A percentile compares a stretch with the other conserved stretches of the same genome.
Evolutionary conservation across 2,329 filamentous ascomycete species (phyloP).

Genomic region (Fusarium buharicum): DNA sequence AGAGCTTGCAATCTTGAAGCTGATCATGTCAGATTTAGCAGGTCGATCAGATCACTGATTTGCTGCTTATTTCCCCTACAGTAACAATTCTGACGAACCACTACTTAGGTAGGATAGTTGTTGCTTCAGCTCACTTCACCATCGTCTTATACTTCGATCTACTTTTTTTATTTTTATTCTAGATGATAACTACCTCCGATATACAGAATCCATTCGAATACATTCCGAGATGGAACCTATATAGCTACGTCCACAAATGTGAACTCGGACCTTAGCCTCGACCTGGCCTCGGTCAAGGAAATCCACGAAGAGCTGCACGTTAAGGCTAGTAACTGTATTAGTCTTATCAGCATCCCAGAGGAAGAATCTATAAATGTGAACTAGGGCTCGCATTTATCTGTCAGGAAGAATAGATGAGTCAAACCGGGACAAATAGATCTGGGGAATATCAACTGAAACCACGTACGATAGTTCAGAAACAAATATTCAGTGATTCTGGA

Average conservation of each 20-base stretch:
- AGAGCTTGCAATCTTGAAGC: constrained; percentile 22
- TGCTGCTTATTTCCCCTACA: neutral
- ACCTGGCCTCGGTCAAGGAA: constrained; percentile 1
- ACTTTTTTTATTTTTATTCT: neutral
- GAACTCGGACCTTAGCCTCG: neutral
- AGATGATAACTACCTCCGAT: neutral
- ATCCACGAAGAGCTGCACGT: constrained; percentile 4
- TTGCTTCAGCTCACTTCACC: neutral
- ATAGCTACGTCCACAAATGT: neutral
- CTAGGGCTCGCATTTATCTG: neutral
- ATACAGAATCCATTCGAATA: neutral
- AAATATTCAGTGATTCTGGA: neutral
- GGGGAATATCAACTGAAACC: neutral
- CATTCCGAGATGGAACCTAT: neutral
- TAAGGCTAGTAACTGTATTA: neutral
- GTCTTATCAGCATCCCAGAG: constrained; percentile 4
- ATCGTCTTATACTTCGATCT: neutral
- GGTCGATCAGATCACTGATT: constrained; percentile 5
- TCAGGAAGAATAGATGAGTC: neutral
- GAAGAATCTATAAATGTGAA: neutral
- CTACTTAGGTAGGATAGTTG: neutral
- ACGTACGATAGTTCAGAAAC: neutral
- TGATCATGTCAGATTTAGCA: constrained; percentile 10
- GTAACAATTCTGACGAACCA: neutral
- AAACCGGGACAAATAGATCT: neutral